Evolutionary conservation across 179 eudicot genomes (phyloP), one percentile per base, ranked within the genome.

Genomic region (Amaranthus tricolor): DNA sequence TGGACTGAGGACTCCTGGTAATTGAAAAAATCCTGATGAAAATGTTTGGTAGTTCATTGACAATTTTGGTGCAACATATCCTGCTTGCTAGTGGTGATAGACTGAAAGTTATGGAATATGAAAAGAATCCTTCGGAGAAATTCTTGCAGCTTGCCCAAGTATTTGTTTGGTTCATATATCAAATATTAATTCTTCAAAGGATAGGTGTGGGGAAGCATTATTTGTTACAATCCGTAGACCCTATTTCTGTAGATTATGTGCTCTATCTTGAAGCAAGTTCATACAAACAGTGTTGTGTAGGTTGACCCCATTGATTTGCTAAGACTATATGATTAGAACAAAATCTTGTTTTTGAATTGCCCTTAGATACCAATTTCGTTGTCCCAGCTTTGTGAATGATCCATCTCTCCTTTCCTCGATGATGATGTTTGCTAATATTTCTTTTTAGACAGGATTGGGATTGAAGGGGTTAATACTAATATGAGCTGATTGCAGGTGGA

Each of bases 401-500:
- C 20, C 56, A 43, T 51, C 61, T 51, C 62, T 43, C 15, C 19
- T 20, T 19, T 58, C 53, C 47, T 24, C 40, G 53, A n/a, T 6
- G 58, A 15, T 50, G 57, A 21, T 6, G 40, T 31, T n/a, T 73
- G 8, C 48, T 74, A 40, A 20, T 9, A 40, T 74, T 19, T 21
- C 5, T 19, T 62, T 13, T 48, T 68, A 62, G 15, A 52, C 45
- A 47, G 44, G 14, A 16, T 54, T 58, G 45, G 45, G 61, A 49
- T 31, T 15, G 14, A 62, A 54, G 54, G 13, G 54, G 17, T 50
- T 72, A 8, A 72, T 16, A 64, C 17, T 10, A 59, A 79, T 72
- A 79, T 72, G 49, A 20, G 15, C 49, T 82, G 62, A 72, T 77
- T 90, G 83, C 88, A 95, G 99, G 90, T 95, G 63, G 99, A 95